Percentiles rank a stretch among this genome's conserved stretches.
These are phyloP conservation scores for Chalciporus sp. DNA, from an alignment of 1,284 basidiomycete species.

Conservation along the genomic window DNA sequence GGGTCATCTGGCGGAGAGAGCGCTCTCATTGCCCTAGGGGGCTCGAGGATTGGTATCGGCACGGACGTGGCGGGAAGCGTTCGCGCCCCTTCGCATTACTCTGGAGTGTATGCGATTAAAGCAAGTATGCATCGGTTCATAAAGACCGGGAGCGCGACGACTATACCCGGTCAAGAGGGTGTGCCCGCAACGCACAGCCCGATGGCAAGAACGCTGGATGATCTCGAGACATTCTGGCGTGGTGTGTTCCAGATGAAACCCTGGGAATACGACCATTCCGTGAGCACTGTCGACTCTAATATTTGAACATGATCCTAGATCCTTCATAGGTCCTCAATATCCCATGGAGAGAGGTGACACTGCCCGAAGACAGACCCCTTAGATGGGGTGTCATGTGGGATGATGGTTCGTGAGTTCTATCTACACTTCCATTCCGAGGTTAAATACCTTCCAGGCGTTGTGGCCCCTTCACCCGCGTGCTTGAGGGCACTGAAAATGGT, in stretches of 20 bases:
- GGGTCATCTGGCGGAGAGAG: conserved; percentile 79
- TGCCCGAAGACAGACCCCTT: conserved; percentile 50
- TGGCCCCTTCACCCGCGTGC: conserved; percentile 33
- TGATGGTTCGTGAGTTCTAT: conserved; percentile 41
- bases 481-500: conserved; percentile 27
- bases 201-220: conserved; percentile 64
- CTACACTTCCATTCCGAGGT: not conserved
- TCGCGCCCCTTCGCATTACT: conserved; percentile 77
- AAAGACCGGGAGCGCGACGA: conserved; percentile 43
- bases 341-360: conserved; percentile 53
- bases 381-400: conserved; percentile 62
- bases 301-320: not conserved
- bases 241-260: conserved; percentile 54
- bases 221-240: conserved; percentile 62
- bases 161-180: conserved; percentile 59
- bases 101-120: conserved; percentile 67
- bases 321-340: conserved; percentile 46
- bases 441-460: conserved; percentile 25
- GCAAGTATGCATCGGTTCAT: conserved; percentile 59
- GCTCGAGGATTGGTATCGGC: conserved; percentile 78
- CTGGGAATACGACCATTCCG: conserved; percentile 60
- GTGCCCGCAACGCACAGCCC: conserved; percentile 58
- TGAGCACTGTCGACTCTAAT: conserved; percentile 27
- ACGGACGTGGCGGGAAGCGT: conserved; percentile 76
- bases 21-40: conserved; percentile 70